Percentiles rank a stretch among this genome's conserved stretches.
Evolutionary conservation across 306 rosid genomes (phyloP).

Genomic region (Cucurbita pepo): DNA sequence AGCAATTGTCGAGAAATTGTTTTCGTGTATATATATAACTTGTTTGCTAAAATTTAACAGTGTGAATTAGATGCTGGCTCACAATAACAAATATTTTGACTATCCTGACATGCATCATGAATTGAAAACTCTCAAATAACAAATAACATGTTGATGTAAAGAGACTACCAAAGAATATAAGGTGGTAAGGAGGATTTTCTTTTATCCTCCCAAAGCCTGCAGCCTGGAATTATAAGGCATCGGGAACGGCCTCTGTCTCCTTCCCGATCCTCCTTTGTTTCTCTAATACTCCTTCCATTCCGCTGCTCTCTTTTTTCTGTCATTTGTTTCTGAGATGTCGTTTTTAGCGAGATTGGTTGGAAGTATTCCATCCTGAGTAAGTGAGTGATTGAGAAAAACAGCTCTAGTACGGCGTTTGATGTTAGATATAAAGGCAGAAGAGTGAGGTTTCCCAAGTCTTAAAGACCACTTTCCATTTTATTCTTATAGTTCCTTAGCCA

Average conservation of each 20-base stretch:
- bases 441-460: not conserved
- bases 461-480: not conserved
- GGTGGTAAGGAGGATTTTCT: not conserved
- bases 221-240: not conserved
- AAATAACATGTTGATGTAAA: not conserved
- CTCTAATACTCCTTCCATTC: not conserved
- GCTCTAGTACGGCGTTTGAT: not conserved
- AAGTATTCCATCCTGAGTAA: not conserved
- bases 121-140: not conserved
- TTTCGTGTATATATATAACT: not conserved
- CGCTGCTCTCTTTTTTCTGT: not conserved
- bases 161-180: not conserved
- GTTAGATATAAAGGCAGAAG: not conserved
- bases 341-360: not conserved
- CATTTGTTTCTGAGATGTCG: not conserved
- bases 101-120: not conserved
- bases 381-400: not conserved
- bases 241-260: not conserved
- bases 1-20: not conserved
- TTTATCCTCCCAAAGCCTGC: not conserved
- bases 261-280: not conserved
- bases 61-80: not conserved
- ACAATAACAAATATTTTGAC: not conserved
- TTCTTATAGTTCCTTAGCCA: not conserved
- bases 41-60: not conserved